phyloP scores from a whole-genome alignment of 805 yeast species.

The Ogataea dorogensis region DNA sequence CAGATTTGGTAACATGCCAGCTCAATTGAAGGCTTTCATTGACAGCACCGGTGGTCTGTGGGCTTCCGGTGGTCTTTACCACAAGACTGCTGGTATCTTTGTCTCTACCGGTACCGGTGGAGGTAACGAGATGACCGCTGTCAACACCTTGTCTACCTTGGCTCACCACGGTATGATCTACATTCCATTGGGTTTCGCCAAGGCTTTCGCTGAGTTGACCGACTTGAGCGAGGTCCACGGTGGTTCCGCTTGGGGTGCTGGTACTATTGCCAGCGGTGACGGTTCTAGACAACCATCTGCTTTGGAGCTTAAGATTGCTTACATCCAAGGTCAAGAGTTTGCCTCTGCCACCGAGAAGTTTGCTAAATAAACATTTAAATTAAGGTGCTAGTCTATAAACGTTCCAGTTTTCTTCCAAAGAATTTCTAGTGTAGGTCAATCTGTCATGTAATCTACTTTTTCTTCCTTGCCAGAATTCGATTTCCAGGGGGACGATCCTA shows the following conservation, averaged over 20 bases:
- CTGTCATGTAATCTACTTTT: slow-evolving; percentile 88
- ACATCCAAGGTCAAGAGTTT: slow-evolving; percentile 68
- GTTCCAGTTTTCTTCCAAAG: slow-evolving; percentile 52
- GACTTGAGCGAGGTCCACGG: slow-evolving; percentile 71
- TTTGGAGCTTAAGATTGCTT: slow-evolving; percentile 63
- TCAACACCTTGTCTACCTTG: slow-evolving; percentile 61
- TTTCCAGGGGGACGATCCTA: slow-evolving; percentile 79
- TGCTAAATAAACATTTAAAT: slow-evolving; percentile 4
- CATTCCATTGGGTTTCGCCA: slow-evolving; percentile 76
- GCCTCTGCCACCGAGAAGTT: slow-evolving; percentile 41
- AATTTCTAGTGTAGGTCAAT: slow-evolving; percentile 62
- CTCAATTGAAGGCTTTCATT: slow-evolving; percentile 76
- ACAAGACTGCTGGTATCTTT: slow-evolving; percentile 75
- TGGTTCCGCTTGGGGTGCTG: slow-evolving; percentile 87
- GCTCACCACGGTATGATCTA: slow-evolving; percentile 80
- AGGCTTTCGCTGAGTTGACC: slow-evolving; percentile 52
- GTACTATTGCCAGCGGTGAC: slow-evolving; percentile 71
- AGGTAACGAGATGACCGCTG: slow-evolving; percentile 75
- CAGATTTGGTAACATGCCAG: slow-evolving; percentile 79
- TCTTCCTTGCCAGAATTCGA: slow-evolving; percentile 98
- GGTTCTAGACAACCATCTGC: slow-evolving; percentile 71
- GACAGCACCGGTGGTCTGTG: slow-evolving; percentile 79
- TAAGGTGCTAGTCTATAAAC: slow-evolving; percentile 69
- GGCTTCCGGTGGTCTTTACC: slow-evolving; percentile 70
- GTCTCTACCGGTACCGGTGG: slow-evolving; percentile 81